These are phyloP conservation scores for Talaromyces adpressus DNA, from an alignment of 495 filamentous ascomycete genomes.

Conservation along the genomic window DNA sequence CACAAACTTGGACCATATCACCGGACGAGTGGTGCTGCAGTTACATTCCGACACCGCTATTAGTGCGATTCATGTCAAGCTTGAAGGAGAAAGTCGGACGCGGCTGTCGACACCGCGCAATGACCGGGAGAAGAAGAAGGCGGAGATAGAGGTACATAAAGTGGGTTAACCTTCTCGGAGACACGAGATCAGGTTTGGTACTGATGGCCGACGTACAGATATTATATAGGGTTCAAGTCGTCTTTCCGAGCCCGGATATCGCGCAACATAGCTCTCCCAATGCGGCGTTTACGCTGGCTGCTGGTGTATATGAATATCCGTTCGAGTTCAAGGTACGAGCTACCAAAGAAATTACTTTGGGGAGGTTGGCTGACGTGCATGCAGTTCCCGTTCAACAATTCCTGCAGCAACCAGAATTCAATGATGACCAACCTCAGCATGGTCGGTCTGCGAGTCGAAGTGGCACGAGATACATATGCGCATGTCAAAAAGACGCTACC, in stretches of 20 bases:
- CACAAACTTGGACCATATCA: constrained; percentile 83
- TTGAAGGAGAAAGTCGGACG: constrained; percentile 83
- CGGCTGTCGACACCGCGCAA: constrained; percentile 47
- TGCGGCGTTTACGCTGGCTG: constrained; percentile 55
- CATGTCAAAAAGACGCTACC: constrained; percentile 87
- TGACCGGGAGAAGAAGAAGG: constrained; percentile 46
- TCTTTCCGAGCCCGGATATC: constrained; percentile 55
- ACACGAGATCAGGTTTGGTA: constrained; percentile 9
- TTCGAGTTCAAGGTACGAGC: constrained; percentile 72
- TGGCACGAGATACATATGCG: constrained; percentile 44
- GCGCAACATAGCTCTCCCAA: constrained; percentile 35
- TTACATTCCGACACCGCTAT: constrained; percentile 60
- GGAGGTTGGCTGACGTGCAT: not conserved
- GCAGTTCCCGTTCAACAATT: constrained; percentile 86
- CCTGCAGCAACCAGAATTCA: constrained; percentile 59
- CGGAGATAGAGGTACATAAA: constrained; percentile 72
- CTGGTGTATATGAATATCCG: constrained; percentile 80
- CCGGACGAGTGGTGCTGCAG: constrained; percentile 58
- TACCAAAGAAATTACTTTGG: not conserved
- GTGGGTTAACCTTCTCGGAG: constrained; percentile 35
- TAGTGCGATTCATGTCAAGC: constrained; percentile 78
- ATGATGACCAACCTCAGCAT: constrained; percentile 51
- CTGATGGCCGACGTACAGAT: constrained; percentile 34
- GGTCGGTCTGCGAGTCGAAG: constrained; percentile 47
- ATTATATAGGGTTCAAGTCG: constrained; percentile 55